A percentile compares a stretch with the other conserved stretches of the same genome.
These are phyloP conservation scores for Fusarium pseudoanthophilum DNA, from an alignment of 2,329 filamentous ascomycete genomes.

Conservation along the genomic window DNA sequence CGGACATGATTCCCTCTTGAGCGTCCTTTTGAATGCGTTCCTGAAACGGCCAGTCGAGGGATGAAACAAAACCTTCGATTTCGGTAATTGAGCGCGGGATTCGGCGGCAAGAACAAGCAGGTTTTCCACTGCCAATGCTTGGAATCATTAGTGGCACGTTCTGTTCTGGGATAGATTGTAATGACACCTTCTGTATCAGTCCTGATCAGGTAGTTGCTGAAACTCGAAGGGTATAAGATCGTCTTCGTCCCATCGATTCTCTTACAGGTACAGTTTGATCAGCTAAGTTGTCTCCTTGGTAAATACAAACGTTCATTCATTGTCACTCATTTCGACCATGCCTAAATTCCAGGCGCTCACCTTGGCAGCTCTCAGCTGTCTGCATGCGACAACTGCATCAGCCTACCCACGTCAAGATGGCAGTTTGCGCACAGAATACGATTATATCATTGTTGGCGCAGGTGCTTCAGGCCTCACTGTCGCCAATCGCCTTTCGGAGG, in stretches of 20 bases:
- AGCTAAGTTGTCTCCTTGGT: background rate
- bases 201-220: background rate
- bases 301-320: background rate
- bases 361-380: background rate
- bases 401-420: background rate
- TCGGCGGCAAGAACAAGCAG: background rate
- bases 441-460: constrained; percentile 36
- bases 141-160: background rate
- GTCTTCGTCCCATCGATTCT: background rate
- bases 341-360: background rate
- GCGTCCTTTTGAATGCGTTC: background rate
- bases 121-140: background rate
- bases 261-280: background rate
- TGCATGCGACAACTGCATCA: background rate
- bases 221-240: constrained; percentile 6
- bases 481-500: constrained; percentile 35
- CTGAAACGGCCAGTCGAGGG: constrained; percentile 10
- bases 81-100: constrained; percentile 22
- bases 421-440: constrained; percentile 21
- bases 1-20: constrained; percentile 15
- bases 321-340: constrained; percentile 2
- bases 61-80: background rate
- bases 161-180: background rate
- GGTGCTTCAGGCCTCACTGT: constrained; percentile 38
- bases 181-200: background rate